These are phyloP conservation scores for Microbotryum lychnidis-dioicae DNA, from an alignment of 1,284 basidiomycete species.

Conservation along the genomic window DNA sequence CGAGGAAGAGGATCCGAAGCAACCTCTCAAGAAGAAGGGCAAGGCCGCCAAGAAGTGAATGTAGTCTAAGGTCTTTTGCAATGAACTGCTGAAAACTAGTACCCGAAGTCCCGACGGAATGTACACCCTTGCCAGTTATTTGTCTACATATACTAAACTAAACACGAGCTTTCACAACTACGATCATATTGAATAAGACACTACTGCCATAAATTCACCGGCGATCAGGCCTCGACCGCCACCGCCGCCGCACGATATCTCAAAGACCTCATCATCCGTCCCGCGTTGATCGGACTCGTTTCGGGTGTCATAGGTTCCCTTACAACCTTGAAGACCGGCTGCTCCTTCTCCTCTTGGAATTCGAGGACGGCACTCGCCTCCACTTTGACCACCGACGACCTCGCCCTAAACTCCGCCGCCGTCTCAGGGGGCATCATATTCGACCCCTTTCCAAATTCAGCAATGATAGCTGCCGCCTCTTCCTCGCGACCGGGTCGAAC, in stretches of 20 bases:
- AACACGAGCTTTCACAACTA: neutral
- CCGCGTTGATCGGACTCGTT: too few relatives aligned
- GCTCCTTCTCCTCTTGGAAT: neutral
- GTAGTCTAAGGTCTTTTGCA: neutral
- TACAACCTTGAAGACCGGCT: neutral
- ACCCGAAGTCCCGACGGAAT: neutral
- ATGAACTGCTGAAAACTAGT: neutral
- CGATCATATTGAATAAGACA: neutral
- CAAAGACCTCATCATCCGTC: too few relatives aligned
- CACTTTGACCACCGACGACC: neutral
- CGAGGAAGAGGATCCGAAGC: neutral
- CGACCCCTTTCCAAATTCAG: neutral
- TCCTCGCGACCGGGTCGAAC: constrained; percentile 9
- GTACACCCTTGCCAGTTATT: neutral
- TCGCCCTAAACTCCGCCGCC: neutral
- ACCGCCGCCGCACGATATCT: too few relatives aligned
- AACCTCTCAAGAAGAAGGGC: constrained; percentile 16
- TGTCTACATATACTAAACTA: neutral
- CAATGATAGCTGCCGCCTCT: constrained; percentile 5
- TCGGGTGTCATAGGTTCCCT: neutral
- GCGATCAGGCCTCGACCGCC: too few relatives aligned
- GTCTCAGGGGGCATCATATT: neutral
- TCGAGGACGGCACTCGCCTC: neutral
- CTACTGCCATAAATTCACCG: neutral
- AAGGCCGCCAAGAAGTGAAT: constrained; percentile 11